These are phyloP conservation scores for Trypanosoma avium DNA, from an alignment of 208 protist species.

Conservation along the genomic window DNA sequence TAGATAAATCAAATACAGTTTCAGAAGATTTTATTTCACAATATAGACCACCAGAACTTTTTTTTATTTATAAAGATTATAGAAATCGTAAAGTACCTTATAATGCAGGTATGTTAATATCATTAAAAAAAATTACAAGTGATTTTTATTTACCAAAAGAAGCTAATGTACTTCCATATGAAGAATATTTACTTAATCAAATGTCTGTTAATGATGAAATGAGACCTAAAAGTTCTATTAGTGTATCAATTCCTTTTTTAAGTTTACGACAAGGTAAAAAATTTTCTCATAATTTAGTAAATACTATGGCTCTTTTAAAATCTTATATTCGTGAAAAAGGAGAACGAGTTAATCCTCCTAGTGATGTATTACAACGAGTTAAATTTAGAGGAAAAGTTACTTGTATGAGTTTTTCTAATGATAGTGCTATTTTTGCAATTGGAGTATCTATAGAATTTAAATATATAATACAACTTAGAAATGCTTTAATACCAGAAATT, in stretches of 20 bases:
- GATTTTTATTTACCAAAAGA: conserved; percentile 24
- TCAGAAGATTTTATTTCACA: neutral
- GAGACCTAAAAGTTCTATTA: conserved; percentile 6
- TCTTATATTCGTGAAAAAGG: conserved; percentile 39
- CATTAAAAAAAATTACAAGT: conserved; percentile 11
- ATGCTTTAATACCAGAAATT: conserved; percentile 35
- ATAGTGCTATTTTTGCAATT: conserved; percentile 42
- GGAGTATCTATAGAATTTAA: conserved; percentile 63
- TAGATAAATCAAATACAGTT: neutral
- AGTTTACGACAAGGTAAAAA: conserved; percentile 1
- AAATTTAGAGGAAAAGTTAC: conserved; percentile 54
- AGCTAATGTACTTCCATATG: conserved; percentile 51
- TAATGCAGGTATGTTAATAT: conserved; percentile 32
- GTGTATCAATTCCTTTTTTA: neutral
- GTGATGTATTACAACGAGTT: conserved; percentile 40
- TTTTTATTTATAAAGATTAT: conserved; percentile 43
- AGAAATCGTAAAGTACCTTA: conserved; percentile 65
- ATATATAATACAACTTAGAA: conserved; percentile 62
- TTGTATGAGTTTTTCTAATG: conserved; percentile 56
- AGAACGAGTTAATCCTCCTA: conserved; percentile 66
- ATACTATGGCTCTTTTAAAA: conserved; percentile 5
- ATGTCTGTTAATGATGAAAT: conserved; percentile 38
- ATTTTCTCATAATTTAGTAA: conserved; percentile 11
- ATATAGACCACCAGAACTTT: conserved; percentile 37
- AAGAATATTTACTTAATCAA: conserved; percentile 64